Evolutionary conservation across 495 filamentous ascomycete species (phyloP), one percentile per base, ranked within the genome.

Genomic region (Penicillium waksmanii): DNA sequence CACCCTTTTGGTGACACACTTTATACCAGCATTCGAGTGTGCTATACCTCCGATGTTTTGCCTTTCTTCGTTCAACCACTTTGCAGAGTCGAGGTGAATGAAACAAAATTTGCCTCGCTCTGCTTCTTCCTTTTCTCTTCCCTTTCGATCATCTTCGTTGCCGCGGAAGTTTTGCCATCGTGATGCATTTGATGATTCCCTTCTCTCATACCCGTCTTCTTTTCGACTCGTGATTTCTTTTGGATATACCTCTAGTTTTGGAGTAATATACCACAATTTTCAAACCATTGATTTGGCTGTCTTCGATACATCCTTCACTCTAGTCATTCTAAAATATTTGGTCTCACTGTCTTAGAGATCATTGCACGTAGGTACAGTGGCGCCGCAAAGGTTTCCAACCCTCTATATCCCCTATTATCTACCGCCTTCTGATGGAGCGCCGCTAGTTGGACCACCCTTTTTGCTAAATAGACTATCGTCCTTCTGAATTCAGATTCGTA

Each of bases 131-230:
- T 56, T 60, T 56, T 19, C 17, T 53, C 40, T 60, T 23, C 42
- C 48, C 56, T 49, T 23, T 23, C 25, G 13, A 42, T 57, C 15
- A 25, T 51, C 15, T 31, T 31, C 17, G 42, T 44, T 9, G 17
- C 35, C 25, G 11, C 43, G 19, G 34, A 42, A 42, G 25, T 49
- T 25, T 40, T 49, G 9, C 23, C 35, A 49, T 58, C 49, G 18
- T 55, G 61, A 52, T 55, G 55, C 61, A 58, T 58, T 62, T 63
- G 55, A 63, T 63, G 60, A 63, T 40, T 51, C 31, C 40, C 17
- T 61, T 34, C 33, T 2, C 55, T 57, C 54, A 57, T 64, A 64
- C 57, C 53, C 62, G 53, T 57, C 38, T 17, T 44, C 19, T 51
- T 8, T 18, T 40, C 49, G 4, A 25, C 34, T 50, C 40, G 46